Evolutionary conservation across 306 rosid species (phyloP).

Genomic region (Abrus pulchellus): DNA sequence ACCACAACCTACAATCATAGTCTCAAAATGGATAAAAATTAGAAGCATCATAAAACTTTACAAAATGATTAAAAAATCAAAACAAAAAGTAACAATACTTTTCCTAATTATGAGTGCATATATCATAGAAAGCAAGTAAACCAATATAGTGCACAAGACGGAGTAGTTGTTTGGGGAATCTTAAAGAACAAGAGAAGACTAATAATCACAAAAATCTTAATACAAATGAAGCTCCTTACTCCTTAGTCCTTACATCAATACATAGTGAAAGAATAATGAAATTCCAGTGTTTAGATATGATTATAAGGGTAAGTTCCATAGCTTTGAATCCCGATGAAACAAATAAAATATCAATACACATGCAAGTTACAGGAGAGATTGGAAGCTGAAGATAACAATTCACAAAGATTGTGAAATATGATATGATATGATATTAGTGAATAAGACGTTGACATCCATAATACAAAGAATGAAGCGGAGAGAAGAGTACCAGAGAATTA

Average conservation of each 20-base stretch:
- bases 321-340: conserved; percentile 38
- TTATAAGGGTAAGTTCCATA: conserved; percentile 44
- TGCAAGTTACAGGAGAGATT: conserved; percentile 27
- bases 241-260: background rate
- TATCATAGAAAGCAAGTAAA: conserved; percentile 4
- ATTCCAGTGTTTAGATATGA: background rate
- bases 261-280: conserved; percentile 11
- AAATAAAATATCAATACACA: background rate
- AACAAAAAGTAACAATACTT: conserved; percentile 7
- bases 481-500: conserved; percentile 24
- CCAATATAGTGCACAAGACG: conserved; percentile 6
- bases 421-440: conserved; percentile 27
- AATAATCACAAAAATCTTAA: background rate
- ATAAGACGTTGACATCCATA: conserved; percentile 22
- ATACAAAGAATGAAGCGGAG: conserved; percentile 1
- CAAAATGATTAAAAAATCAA: background rate
- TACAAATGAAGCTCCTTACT: conserved; percentile 12
- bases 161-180: conserved; percentile 22
- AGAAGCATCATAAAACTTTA: background rate
- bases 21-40: conserved; percentile 3
- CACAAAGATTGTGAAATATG: background rate
- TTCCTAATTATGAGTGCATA: conserved; percentile 13
- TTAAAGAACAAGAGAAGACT: conserved; percentile 22
- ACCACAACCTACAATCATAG: background rate
- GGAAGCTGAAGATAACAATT: conserved; percentile 18